Percentiles rank a stretch among this genome's conserved stretches.
These are phyloP conservation scores for Jacaranda mimosifolia DNA, from an alignment of 257 asterid genomes.

Conservation along the genomic window DNA sequence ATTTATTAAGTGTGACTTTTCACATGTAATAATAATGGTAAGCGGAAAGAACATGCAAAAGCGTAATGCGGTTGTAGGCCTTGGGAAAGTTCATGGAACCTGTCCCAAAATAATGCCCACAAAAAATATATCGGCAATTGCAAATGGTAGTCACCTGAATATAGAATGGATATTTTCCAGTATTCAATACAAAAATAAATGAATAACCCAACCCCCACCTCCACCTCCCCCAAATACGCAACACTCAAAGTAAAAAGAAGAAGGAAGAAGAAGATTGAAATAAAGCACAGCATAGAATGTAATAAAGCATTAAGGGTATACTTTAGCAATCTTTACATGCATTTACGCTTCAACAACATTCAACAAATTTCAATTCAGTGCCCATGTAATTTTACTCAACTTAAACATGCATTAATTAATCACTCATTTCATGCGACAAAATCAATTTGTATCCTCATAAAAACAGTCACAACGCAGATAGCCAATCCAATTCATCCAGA, in stretches of 20 bases:
- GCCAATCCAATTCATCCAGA: background rate
- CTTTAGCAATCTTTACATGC: no score
- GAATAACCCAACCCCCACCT: background rate
- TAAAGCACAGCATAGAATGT: no score
- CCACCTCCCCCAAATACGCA: background rate
- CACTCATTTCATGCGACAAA: background rate
- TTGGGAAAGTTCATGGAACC: constrained; percentile 2
- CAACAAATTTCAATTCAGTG: background rate
- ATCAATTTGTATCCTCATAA: background rate
- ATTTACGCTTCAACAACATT: background rate
- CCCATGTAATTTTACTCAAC: background rate
- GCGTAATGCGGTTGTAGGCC: constrained; percentile 1
- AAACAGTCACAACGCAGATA: background rate
- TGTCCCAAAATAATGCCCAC: background rate
- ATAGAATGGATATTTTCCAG: background rate
- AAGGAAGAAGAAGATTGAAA: background rate
- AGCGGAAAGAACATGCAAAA: background rate
- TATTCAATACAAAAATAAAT: background rate
- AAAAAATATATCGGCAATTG: background rate
- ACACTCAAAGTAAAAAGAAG: background rate
- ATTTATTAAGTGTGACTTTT: background rate
- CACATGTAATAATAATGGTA: background rate
- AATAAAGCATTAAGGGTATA: no score
- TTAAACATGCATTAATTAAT: background rate
- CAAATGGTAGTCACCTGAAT: background rate